phyloP scores from a whole-genome alignment of 768 basidiomycete species.

The Amanita pseudoporphyria region DNA sequence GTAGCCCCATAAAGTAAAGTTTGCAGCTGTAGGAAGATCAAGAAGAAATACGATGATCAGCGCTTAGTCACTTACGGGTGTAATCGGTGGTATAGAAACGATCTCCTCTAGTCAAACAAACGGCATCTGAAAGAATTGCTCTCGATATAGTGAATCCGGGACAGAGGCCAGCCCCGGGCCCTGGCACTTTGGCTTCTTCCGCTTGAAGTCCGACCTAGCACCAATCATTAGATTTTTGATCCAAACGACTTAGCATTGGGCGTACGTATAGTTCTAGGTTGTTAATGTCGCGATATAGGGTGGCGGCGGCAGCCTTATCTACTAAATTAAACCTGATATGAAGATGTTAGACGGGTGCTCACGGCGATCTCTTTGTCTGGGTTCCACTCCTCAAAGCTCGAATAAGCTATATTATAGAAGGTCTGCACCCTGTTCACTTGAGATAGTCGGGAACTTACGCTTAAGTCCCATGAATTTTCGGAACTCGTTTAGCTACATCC shows the following conservation, averaged over 20 bases:
- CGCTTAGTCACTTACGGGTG: conserved; percentile 43
- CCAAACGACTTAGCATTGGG: background rate
- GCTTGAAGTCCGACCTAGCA: conserved; percentile 55
- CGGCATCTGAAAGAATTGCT: conserved; percentile 76
- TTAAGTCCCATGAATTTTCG: conserved; percentile 62
- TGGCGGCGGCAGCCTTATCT: conserved; percentile 48
- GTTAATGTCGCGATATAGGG: conserved; percentile 63
- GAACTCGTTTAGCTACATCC: conserved; percentile 55
- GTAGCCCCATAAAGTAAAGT: conserved; percentile 75
- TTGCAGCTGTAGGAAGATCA: conserved; percentile 38
- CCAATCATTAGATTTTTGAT: conserved; percentile 1
- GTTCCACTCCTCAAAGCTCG: conserved; percentile 66
- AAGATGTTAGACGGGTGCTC: conserved; percentile 11
- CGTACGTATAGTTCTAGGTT: conserved; percentile 71
- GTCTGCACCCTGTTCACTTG: background rate
- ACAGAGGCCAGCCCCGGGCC: conserved; percentile 66
- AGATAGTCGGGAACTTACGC: conserved; percentile 28
- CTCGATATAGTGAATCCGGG: conserved; percentile 80
- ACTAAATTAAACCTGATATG: background rate
- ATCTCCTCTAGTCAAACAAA: conserved; percentile 69
- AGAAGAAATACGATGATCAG: background rate
- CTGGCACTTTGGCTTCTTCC: conserved; percentile 57
- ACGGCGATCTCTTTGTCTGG: conserved; percentile 46
- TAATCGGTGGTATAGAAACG: conserved; percentile 70
- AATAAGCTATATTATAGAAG: conserved; percentile 35